Evolutionary conservation across 306 rosid species (phyloP).

Genomic region (Citrullus amarus): DNA sequence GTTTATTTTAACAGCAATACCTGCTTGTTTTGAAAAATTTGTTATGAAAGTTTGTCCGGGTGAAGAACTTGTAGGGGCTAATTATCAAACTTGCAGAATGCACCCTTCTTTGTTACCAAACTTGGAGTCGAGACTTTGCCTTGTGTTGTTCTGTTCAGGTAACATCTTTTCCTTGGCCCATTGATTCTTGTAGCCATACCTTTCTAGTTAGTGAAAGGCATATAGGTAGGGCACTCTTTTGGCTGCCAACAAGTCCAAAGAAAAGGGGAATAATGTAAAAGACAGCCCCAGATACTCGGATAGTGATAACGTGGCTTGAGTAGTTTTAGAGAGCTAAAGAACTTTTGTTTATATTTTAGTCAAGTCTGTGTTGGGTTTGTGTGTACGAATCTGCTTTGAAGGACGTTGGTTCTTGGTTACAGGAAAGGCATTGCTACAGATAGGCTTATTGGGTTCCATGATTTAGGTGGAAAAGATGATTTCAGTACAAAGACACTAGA

Average conservation of each 20-base stretch:
- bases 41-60: constrained; percentile 1
- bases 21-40: neutral
- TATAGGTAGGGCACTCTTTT: neutral
- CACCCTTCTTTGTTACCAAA: constrained; percentile 79
- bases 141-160: constrained; percentile 88
- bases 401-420: neutral
- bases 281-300: neutral
- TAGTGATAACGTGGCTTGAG: neutral
- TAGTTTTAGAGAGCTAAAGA: neutral
- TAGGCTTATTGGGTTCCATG: constrained; percentile 85
- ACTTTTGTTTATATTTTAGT: neutral
- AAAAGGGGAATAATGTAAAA: neutral
- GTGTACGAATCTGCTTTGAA: neutral
- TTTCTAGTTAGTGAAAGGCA: neutral
- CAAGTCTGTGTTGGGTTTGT: neutral
- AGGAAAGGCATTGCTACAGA: constrained; percentile 82
- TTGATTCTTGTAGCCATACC: neutral
- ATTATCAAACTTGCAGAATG: constrained; percentile 55
- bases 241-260: neutral
- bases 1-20: neutral
- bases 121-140: constrained; percentile 84
- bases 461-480: constrained; percentile 85
- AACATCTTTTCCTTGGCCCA: constrained; percentile 11
- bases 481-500: constrained; percentile 50
- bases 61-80: constrained; percentile 8